A percentile compares a stretch with the other conserved stretches of the same genome.
These are phyloP conservation scores for Monosporascus ibericus DNA, from an alignment of 2,329 filamentous ascomycete genomes.

Conservation along the genomic window DNA sequence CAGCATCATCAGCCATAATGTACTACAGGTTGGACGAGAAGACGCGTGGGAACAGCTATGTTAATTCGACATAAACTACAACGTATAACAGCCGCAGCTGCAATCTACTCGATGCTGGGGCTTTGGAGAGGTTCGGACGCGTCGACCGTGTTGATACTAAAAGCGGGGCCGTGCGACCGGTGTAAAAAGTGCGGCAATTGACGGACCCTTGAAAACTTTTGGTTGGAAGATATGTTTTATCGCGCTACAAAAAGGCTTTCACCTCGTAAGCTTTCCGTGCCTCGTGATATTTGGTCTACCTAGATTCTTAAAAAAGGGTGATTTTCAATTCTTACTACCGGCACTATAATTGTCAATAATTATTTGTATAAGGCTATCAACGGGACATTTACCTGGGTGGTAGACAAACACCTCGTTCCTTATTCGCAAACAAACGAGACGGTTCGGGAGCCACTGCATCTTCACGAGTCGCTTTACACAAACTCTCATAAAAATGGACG, in stretches of 20 bases:
- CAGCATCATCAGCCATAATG: conserved; percentile 24
- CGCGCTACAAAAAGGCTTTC: not conserved
- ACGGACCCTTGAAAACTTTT: not conserved
- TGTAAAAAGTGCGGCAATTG: not conserved
- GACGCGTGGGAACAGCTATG: not conserved
- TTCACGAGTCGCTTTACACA: too few species aligned
- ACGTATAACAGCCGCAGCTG: not conserved
- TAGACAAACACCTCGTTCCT: too few species aligned
- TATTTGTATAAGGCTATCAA: too few species aligned
- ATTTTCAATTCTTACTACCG: too few species aligned
- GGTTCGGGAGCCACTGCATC: too few species aligned
- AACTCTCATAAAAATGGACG: conserved; percentile 18
- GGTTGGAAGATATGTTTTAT: not conserved
- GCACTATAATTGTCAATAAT: too few species aligned
- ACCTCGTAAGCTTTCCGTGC: too few species aligned
- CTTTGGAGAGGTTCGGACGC: not conserved
- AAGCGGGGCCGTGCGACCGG: not conserved
- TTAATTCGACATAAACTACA: not conserved
- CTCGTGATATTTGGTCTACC: too few species aligned
- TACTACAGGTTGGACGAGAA: too few species aligned
- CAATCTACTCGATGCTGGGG: not conserved
- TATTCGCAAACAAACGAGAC: too few species aligned
- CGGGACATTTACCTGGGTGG: too few species aligned
- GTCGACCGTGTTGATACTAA: not conserved
- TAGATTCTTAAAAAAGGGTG: too few species aligned